Evolutionary conservation across 768 basidiomycete genomes (phyloP).

Genomic region (Russula ochroleuca): DNA sequence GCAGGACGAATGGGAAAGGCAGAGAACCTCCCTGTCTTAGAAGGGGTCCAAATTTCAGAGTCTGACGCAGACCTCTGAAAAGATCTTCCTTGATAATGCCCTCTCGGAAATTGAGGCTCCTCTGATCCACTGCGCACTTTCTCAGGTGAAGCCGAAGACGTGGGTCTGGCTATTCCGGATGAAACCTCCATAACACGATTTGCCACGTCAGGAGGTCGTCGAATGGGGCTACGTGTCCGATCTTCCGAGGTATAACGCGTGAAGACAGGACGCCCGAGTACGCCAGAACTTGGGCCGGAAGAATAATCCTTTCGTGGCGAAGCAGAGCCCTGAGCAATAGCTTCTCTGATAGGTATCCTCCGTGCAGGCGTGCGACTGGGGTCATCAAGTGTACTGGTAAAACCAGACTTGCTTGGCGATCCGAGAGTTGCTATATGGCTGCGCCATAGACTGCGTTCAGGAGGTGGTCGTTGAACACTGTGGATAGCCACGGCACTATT

Average conservation of each 20-base stretch:
- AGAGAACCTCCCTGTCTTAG: conserved; percentile 4
- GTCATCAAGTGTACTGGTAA: conserved; percentile 12
- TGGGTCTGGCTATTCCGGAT: conserved; percentile 5
- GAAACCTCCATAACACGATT: background rate
- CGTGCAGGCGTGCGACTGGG: conserved; percentile 25
- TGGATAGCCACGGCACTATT: conserved; percentile 1
- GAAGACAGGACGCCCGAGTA: conserved; percentile 26
- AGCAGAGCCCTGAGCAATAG: conserved; percentile 14
- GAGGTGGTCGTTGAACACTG: conserved; percentile 24
- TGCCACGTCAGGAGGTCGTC: conserved; percentile 1
- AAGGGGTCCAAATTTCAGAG: conserved; percentile 24
- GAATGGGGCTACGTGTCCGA: conserved; percentile 19
- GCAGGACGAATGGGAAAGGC: conserved; percentile 19
- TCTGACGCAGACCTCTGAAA: conserved; percentile 23
- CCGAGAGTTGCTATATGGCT: conserved; percentile 10
- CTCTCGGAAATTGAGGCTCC: conserved; percentile 17
- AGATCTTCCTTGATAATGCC: conserved; percentile 1
- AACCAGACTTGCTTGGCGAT: conserved; percentile 22
- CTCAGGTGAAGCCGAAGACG: background rate
- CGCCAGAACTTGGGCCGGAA: conserved; percentile 9
- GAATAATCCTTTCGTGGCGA: conserved; percentile 14
- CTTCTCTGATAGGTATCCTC: conserved; percentile 25
- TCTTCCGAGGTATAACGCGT: conserved; percentile 14
- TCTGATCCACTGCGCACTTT: conserved; percentile 26
- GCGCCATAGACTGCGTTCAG: conserved; percentile 25